Evolutionary conservation across 495 filamentous ascomycete species (phyloP), one percentile per base, ranked within the genome.

Genomic region (Massariosphaeria phaeospora): DNA sequence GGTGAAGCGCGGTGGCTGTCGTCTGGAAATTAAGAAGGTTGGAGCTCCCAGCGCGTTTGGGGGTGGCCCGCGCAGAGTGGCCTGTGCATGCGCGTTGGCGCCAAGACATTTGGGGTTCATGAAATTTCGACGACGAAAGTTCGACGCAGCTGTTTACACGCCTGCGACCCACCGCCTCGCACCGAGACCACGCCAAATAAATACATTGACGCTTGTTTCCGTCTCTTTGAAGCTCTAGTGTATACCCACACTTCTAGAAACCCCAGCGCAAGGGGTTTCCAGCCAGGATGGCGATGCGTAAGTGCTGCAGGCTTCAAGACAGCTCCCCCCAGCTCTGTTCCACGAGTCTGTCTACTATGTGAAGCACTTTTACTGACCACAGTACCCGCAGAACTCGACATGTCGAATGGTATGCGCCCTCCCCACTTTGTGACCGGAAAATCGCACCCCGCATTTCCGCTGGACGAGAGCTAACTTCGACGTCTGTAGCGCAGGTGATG

Each of bases 211-310:
- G 20, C 27, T 17, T 33, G 2, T 15, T 21, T 12, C 27, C 17
- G 5, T 34, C 39, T 25, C 45, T 6, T 21, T 52, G 52, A 48
- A 60, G 49, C 56, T 43, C 66, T 65, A 71, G 54, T 55, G 11
- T 52, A 44, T 38, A 36, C 20, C 18, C 25, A 52, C 66, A 66
- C 70, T 66, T 70, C 59, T 67, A 61, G 61, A 64, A 62, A 62
- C 69, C 36, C 47, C 75, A 39, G n/a, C 27, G 51, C 26, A n/a
- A n/a, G 44, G 38, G 59, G 35, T 36, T 11, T 12, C n/a, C 36
- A 25, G 43, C 10, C 69, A 80, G 74, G 33, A 83, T 82, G 80
- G 80, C 81, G 61, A 84, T 84, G 81, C 76, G 81, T 84, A 76
- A 65, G 75, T 76, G 20, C 27, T 42, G 34, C 55, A 58, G 60